A percentile compares a stretch with the other conserved stretches of the same genome.
Conservation (phyloP, 2,329 filamentous ascomycete species). For the Penicillium sp. region DNA sequence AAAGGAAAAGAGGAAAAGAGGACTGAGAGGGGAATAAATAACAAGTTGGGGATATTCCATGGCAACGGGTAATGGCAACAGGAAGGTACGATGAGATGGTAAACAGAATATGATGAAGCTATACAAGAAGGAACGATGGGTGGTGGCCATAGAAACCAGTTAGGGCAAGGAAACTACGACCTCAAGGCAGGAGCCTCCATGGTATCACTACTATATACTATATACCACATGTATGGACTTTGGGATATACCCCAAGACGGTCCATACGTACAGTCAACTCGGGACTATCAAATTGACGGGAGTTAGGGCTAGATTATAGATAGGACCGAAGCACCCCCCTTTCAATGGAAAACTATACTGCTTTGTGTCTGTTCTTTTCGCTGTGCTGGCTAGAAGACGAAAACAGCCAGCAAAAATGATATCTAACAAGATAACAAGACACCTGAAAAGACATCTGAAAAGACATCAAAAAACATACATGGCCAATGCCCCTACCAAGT, state of each 20-base stretch:
- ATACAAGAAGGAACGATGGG: not conserved
- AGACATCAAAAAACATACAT: not conserved
- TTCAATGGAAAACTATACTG: not conserved
- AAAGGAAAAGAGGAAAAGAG: not conserved
- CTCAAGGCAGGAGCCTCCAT: not conserved
- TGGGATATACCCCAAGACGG: not conserved
- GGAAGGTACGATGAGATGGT: not conserved
- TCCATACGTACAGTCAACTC: not conserved
- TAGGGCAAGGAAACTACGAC: not conserved
- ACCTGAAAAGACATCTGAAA: not conserved
- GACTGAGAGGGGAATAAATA: not conserved
- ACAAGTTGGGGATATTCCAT: not conserved
- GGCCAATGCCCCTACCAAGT: not conserved
- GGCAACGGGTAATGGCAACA: constrained; percentile 1
- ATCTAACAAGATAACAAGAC: not conserved
- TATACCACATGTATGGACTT: not conserved
- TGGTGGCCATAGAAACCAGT: not conserved
- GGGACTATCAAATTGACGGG: not conserved
- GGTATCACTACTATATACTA: not conserved
- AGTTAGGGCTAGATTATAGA: not conserved
- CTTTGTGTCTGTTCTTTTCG: not conserved
- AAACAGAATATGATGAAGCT: not conserved
- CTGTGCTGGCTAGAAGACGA: not conserved
- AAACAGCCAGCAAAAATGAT: not conserved
- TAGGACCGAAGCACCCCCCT: not conserved